A percentile compares a stretch with the other conserved stretches of the same genome.
Conservation (phyloP, 139 green algal genomes). For the Spirogloea muscicola region DNA sequence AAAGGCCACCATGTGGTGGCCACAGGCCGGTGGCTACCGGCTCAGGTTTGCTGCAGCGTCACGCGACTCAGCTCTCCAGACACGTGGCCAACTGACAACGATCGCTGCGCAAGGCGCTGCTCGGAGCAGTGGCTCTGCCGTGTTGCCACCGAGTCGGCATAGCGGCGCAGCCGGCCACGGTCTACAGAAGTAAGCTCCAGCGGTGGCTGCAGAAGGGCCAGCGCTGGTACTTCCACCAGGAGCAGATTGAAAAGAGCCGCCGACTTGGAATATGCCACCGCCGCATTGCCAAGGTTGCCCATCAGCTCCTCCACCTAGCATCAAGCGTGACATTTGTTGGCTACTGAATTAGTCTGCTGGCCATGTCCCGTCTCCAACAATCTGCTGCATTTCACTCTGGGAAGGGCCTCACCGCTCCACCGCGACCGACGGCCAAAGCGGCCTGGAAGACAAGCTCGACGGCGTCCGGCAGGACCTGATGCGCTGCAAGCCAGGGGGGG, state of each 20-base stretch:
- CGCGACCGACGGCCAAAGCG: slow-evolving; percentile 11
- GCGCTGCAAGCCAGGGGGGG: not conserved
- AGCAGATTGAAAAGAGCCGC: slow-evolving; percentile 39
- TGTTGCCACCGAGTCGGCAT: not conserved
- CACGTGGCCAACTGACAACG: too few species aligned
- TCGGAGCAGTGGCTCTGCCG: slow-evolving; percentile 16
- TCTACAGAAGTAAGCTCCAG: slow-evolving; percentile 11
- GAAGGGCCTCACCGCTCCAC: slow-evolving; percentile 3
- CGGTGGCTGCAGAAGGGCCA: slow-evolving; percentile 2
- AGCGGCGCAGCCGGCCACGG: slow-evolving; percentile 11
- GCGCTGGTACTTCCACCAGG: slow-evolving; percentile 20
- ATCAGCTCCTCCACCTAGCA: slow-evolving; percentile 48
- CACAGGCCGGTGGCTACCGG: too few species aligned
- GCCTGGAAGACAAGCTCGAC: slow-evolving; percentile 38
- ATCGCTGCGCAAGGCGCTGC: not conserved
- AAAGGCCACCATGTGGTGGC: too few species aligned
- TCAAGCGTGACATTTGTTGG: not conserved
- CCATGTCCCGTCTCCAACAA: not conserved
- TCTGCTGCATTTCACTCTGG: not conserved
- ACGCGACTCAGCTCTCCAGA: too few species aligned
- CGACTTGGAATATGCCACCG: slow-evolving; percentile 9
- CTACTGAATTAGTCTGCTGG: not conserved
- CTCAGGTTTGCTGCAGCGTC: too few species aligned
- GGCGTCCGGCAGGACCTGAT: slow-evolving; percentile 9
- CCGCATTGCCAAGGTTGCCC: slow-evolving; percentile 12